These are phyloP conservation scores for Neodidymelliopsis sp. DNA, from an alignment of 2,329 filamentous ascomycete species.

Conservation along the genomic window DNA sequence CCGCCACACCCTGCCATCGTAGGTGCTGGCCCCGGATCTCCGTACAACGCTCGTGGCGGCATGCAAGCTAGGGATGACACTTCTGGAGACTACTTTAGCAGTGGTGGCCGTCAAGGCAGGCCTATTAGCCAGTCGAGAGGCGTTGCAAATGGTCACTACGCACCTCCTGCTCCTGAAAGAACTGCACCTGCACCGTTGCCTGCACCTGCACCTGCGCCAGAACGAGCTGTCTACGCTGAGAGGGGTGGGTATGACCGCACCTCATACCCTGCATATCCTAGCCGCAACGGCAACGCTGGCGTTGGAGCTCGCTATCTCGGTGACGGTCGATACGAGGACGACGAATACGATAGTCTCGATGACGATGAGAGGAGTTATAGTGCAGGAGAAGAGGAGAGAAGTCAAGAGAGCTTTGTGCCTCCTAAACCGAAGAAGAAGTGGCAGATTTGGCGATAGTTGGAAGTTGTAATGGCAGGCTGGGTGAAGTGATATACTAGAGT, in stretches of 20 bases:
- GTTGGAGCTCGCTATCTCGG: slow-evolving; percentile 43
- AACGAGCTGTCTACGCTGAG: slow-evolving; percentile 10
- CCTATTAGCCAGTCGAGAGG: slow-evolving; percentile 5
- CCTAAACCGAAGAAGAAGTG: slow-evolving; percentile 51
- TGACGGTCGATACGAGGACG: slow-evolving; percentile 41
- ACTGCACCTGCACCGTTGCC: neutral
- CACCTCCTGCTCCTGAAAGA: slow-evolving; percentile 2
- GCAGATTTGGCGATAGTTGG: slow-evolving; percentile 45
- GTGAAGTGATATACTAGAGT: neutral
- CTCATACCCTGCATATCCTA: slow-evolving; percentile 26
- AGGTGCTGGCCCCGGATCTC: slow-evolving; percentile 43
- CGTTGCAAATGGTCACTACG: slow-evolving; percentile 2
- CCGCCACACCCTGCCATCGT: slow-evolving; percentile 49
- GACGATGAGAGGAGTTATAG: slow-evolving; percentile 33
- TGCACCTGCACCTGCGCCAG: slow-evolving; percentile 5
- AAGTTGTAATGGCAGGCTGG: neutral
- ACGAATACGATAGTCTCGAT: slow-evolving; percentile 37
- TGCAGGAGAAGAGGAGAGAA: slow-evolving; percentile 37
- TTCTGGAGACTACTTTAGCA: slow-evolving; percentile 39
- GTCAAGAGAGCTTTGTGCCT: slow-evolving; percentile 42
- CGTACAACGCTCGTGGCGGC: slow-evolving; percentile 38
- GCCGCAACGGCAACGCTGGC: slow-evolving; percentile 31
- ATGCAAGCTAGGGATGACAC: slow-evolving; percentile 41
- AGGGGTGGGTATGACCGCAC: slow-evolving; percentile 33
- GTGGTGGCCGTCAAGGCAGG: slow-evolving; percentile 29